phyloP scores from a whole-genome alignment of 208 protist species.

The Borovskyia barvae region DNA sequence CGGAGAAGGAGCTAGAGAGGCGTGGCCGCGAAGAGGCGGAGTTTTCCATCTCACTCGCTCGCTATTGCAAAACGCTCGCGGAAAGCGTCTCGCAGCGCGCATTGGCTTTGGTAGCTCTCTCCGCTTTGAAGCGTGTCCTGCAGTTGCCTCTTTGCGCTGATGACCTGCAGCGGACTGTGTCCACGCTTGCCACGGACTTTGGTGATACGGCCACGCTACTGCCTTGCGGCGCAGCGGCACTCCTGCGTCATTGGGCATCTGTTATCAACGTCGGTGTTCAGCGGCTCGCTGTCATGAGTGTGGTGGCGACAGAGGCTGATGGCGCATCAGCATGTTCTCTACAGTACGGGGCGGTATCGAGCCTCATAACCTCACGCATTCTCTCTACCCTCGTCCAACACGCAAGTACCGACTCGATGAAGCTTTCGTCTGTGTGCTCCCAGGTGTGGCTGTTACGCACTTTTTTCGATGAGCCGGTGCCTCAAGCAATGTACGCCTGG shows the following conservation, averaged over 20 bases:
- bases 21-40: constrained; percentile 16
- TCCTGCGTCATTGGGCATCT: constrained; percentile 12
- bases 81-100: neutral
- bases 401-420: neutral
- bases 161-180: constrained; percentile 17
- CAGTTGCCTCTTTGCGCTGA: neutral
- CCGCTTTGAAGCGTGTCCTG: constrained; percentile 46
- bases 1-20: constrained; percentile 43
- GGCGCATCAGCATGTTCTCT: neutral
- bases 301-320: neutral
- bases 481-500: constrained; percentile 6
- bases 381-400: constrained; percentile 5
- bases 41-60: constrained; percentile 25
- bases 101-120: constrained; percentile 32
- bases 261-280: constrained; percentile 2
- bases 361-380: constrained; percentile 4
- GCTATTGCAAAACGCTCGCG: constrained; percentile 15
- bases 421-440: constrained; percentile 1
- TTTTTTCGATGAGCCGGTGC: constrained; percentile 16
- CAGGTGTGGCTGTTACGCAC: constrained; percentile 15
- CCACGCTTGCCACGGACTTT: constrained; percentile 10
- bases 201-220: neutral
- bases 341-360: neutral
- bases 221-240: neutral
- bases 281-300: constrained; percentile 9